phyloP scores from a whole-genome alignment of 495 filamentous ascomycete species.

The Talaromyces wortmannii region DNA sequence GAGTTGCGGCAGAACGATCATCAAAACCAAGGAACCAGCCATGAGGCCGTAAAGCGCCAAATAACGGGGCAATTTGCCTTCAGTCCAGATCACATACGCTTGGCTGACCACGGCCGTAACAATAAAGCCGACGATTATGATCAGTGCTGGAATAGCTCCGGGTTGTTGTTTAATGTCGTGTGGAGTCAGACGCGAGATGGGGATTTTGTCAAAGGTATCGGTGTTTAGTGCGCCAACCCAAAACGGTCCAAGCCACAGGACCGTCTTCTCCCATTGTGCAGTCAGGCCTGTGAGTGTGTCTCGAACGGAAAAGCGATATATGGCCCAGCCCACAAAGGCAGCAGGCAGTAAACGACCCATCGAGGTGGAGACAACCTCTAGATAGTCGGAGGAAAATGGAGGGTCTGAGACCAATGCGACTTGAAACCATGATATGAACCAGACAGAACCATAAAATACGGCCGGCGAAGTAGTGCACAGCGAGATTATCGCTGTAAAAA shows the following conservation, averaged over 20 bases:
- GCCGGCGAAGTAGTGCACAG: constrained; percentile 57
- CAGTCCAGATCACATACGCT: constrained; percentile 58
- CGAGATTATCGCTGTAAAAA: constrained; percentile 57
- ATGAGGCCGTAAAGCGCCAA: constrained; percentile 60
- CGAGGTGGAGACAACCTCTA: constrained; percentile 54
- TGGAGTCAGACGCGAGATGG: constrained; percentile 65
- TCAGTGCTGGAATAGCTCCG: constrained; percentile 60
- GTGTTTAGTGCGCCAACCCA: constrained; percentile 76
- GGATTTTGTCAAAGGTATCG: constrained; percentile 69
- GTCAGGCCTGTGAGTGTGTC: constrained; percentile 46
- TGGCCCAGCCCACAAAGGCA: constrained; percentile 59
- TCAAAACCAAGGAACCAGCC: constrained; percentile 28
- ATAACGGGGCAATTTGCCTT: constrained; percentile 55
- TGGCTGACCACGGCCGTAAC: constrained; percentile 49
- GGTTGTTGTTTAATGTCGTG: constrained; percentile 72
- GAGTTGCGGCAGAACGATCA: constrained; percentile 49
- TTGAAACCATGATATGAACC: constrained; percentile 65
- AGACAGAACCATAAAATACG: constrained; percentile 59
- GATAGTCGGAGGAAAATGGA: constrained; percentile 39
- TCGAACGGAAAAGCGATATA: constrained; percentile 55
- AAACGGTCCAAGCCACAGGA: constrained; percentile 67
- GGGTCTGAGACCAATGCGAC: constrained; percentile 71
- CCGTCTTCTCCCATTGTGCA: constrained; percentile 65
- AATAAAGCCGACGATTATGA: constrained; percentile 52
- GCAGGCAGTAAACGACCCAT: constrained; percentile 69